Evolutionary conservation across 2,329 filamentous ascomycete genomes (phyloP), one percentile per base, ranked within the genome.

Genomic region (Aspergillus arachidicola): DNA sequence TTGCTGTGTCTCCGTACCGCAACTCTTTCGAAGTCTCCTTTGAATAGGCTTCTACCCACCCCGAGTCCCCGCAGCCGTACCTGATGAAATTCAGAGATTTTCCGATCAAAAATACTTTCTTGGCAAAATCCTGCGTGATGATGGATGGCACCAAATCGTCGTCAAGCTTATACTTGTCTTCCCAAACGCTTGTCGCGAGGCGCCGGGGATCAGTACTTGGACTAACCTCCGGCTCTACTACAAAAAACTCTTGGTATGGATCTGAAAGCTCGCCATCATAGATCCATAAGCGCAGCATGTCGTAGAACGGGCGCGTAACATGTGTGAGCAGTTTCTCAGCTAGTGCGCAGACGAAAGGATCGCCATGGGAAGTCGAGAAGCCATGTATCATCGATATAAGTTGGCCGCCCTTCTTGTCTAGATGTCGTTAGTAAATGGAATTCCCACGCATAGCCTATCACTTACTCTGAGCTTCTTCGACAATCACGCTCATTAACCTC

Each of bases 31-130:
- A 97, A 1, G 94, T 91, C 57, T 89, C 90, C 75, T 96, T 97
- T 32, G 94, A 97, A 79, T 99, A 98, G 36, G 89, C 89, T 73
- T 97, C 94, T 1, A 99, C 95, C 95, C 95, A 99, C 36, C 90
- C 88, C 28, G 93, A 92, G 76, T 99, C 96, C 10, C 91, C 91
- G 75, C 95, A 99, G 69, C 93, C 94, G 78, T 97, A 94, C 28
- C 95, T 90, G 75, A 99, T 97, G 78, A 99, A 99, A 78, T 99
- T 99, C 60, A 99, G 85, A 4, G 94, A 97, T 78, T 99, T 99
- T 61, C 95, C 95, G 70, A 99, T 99, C 9, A 99, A 82, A 72
- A 98, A 98, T 6, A 99, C 92, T 74, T 97, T 97, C 69, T 95
- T 92, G 0, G 95, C 93, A 79, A 99, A 97, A 65, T 97, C 94